Evolutionary conservation across 495 filamentous ascomycete species (phyloP).

Genomic region (Aspergillus biplanus): DNA sequence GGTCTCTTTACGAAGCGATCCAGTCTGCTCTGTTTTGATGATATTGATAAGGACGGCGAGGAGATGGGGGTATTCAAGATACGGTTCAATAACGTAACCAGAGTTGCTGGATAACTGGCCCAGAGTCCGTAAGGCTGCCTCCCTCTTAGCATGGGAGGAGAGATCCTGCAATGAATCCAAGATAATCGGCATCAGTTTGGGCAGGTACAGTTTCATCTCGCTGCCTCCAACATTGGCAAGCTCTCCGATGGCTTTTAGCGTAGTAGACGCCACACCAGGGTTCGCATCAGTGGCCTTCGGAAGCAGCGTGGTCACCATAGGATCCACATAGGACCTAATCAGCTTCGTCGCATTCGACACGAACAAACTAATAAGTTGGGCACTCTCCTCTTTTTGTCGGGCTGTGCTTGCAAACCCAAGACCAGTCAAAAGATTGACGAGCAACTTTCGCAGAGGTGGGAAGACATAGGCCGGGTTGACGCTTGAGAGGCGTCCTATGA

Average conservation of each 20-base stretch:
- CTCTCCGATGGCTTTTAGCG: constrained; percentile 91
- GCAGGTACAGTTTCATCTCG: constrained; percentile 86
- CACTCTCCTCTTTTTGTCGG: constrained; percentile 93
- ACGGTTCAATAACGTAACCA: constrained; percentile 97
- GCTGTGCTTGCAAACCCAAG: constrained; percentile 94
- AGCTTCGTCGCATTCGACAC: constrained; percentile 88
- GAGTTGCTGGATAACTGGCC: constrained; percentile 92
- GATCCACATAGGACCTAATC: constrained; percentile 93
- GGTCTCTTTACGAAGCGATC: constrained; percentile 83
- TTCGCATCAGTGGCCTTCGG: constrained; percentile 85
- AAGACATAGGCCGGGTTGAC: constrained; percentile 98
- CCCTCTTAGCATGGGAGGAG: constrained; percentile 82
- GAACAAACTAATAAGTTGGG: constrained; percentile 87
- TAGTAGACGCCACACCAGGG: constrained; percentile 84
- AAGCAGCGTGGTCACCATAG: constrained; percentile 86
- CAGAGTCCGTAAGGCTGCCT: constrained; percentile 86
- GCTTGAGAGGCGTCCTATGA: constrained; percentile 88
- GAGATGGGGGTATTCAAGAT: constrained; percentile 89
- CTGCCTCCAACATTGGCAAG: constrained; percentile 90
- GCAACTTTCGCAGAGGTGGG: constrained; percentile 86
- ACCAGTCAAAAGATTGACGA: constrained; percentile 94
- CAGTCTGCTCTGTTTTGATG: constrained; percentile 85
- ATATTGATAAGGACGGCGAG: constrained; percentile 91
- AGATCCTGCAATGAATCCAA: constrained; percentile 91
- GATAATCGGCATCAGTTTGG: constrained; percentile 90